A percentile compares a stretch with the other conserved stretches of the same genome.
Conservation (phyloP, 2,329 filamentous ascomycete genomes). For the Sphaerulina vaccinii region DNA sequence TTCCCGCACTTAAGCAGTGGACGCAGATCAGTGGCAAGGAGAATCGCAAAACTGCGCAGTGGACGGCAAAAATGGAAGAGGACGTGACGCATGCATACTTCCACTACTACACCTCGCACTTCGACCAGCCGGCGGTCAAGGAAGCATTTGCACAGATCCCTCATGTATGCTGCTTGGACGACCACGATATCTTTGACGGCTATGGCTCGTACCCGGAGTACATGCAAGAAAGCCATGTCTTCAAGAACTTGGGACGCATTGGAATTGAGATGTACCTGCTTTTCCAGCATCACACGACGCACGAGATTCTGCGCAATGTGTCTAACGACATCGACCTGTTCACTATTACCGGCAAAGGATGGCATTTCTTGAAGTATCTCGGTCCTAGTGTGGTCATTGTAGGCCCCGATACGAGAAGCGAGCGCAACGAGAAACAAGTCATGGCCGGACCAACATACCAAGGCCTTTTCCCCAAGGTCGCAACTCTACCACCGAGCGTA, state of each 20-base stretch:
- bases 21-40: constrained; percentile 89
- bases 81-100: constrained; percentile 96
- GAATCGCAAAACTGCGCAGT: constrained; percentile 81
- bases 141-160: constrained; percentile 98
- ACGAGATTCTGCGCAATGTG: constrained; percentile 88
- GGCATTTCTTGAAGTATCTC: constrained; percentile 97
- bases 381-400: constrained; percentile 88
- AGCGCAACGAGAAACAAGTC: constrained; percentile 85
- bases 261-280: constrained; percentile 97
- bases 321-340: constrained; percentile 88
- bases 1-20: constrained; percentile 92
- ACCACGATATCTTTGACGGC: constrained; percentile 97
- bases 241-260: constrained; percentile 95
- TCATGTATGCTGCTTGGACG: constrained; percentile 87
- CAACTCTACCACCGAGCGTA: constrained; percentile 82
- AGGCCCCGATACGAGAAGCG: constrained; percentile 86
- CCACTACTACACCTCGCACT: constrained; percentile 97
- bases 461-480: constrained; percentile 93
- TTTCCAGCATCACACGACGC: constrained; percentile 96
- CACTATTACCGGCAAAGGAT: constrained; percentile 93
- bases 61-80: constrained; percentile 93
- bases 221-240: constrained; percentile 96
- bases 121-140: constrained; percentile 90
- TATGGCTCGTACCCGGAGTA: constrained; percentile 97
- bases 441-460: constrained; percentile 97